phyloP scores from a whole-genome alignment of 352 stramenopile genomes.

The Pythium oligandrum region DNA sequence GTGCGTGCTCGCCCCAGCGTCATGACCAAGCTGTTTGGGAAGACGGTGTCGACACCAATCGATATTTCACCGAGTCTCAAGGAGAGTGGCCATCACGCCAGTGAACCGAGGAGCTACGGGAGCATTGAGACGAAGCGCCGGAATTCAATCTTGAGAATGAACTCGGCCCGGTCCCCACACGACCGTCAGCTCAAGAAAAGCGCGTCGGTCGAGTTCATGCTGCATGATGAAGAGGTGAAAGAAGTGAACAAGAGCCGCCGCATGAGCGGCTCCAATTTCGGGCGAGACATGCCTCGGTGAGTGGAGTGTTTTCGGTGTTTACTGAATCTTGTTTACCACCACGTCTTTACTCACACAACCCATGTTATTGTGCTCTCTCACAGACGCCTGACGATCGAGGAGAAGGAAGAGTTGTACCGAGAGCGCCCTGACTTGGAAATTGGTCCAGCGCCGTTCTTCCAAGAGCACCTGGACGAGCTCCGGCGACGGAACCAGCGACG shows the following conservation, averaged over 20 bases:
- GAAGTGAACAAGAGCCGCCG: conserved; percentile 21
- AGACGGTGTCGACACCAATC: background rate
- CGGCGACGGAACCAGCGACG: conserved; percentile 56
- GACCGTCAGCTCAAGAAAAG: conserved; percentile 38
- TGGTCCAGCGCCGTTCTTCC: conserved; percentile 44
- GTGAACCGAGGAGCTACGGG: too few species aligned
- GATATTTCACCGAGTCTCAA: too few species aligned
- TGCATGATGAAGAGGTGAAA: conserved; percentile 40
- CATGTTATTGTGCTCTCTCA: too few species aligned
- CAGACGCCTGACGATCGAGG: conserved; percentile 69
- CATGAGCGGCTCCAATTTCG: conserved; percentile 25
- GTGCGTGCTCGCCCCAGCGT: background rate
- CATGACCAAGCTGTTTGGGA: background rate
- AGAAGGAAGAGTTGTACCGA: conserved; percentile 81
- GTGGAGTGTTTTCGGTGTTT: too few species aligned
- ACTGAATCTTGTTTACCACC: too few species aligned
- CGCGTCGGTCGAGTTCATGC: conserved; percentile 64
- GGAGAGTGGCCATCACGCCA: too few species aligned
- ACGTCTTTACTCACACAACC: too few species aligned
- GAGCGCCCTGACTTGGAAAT: conserved; percentile 81
- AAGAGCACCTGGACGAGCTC: conserved; percentile 49
- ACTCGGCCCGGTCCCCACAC: conserved; percentile 18
- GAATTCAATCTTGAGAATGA: conserved; percentile 66
- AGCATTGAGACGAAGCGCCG: background rate
- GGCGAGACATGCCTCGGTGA: too few species aligned